These are phyloP conservation scores for Globisporangium cylindrosporum DNA, from an alignment of 352 stramenopile species.

Conservation along the genomic window DNA sequence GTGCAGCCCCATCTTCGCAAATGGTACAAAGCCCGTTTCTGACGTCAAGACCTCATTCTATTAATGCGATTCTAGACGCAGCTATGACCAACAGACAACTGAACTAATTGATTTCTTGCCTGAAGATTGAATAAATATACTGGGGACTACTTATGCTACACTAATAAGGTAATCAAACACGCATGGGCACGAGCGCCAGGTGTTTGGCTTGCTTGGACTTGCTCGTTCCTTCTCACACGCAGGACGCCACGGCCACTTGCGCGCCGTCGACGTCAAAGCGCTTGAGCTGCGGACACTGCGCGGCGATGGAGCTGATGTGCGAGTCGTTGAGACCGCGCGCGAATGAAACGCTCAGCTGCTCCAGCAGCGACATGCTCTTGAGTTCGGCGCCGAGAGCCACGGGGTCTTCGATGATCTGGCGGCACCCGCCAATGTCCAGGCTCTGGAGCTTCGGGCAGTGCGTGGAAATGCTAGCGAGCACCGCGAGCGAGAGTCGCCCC, in stretches of 20 bases:
- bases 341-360: slow-evolving; percentile 62
- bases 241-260: slow-evolving; percentile 24
- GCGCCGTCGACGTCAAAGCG: slow-evolving; percentile 48
- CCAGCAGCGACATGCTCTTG: slow-evolving; percentile 38
- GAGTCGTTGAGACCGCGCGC: slow-evolving; percentile 37
- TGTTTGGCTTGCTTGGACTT: background rate
- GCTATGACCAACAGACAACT: background rate
- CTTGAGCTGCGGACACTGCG: slow-evolving; percentile 58
- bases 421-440: slow-evolving; percentile 58
- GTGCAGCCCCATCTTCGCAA: background rate
- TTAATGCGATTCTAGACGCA: background rate
- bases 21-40: background rate
- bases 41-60: background rate
- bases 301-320: slow-evolving; percentile 51
- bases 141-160: background rate
- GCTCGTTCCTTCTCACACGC: slow-evolving; percentile 7
- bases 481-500: slow-evolving; percentile 38
- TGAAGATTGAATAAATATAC: slow-evolving; percentile 2
- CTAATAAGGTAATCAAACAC: background rate
- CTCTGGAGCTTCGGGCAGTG: slow-evolving; percentile 42
- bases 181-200: background rate
- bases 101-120: background rate
- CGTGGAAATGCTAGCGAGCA: slow-evolving; percentile 33
- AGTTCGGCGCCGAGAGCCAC: slow-evolving; percentile 37
- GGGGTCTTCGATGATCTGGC: slow-evolving; percentile 54